Base-by-base conservation (phyloP, 2,329 filamentous ascomycete species). In the Botrytis cinerea region DNA sequence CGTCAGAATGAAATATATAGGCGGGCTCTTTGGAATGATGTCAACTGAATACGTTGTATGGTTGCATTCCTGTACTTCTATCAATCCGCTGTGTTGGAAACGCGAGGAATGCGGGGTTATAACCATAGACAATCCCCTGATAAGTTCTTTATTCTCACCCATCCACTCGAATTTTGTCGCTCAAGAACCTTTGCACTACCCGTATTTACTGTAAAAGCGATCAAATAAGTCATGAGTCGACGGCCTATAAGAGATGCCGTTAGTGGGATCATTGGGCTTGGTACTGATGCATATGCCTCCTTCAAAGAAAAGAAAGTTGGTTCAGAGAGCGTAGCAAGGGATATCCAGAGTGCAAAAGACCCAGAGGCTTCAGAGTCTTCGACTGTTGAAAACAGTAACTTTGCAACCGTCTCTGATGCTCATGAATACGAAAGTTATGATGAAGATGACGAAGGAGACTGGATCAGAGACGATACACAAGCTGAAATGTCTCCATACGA, bases 361-460 rank as follows among this genome's bases (percentile, higher is more conserved):
- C 28, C 51, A 12, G 51, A 68, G 20, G 22, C 32, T 32, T 43
- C 61, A 12, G n/a, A 68, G 35, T 28, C 32, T 10, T 8, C 61
- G 2, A 22, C 28, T 20, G 0, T 9, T 28, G 28, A 46, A 4
- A n/a, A 28, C 5, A 9, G 43, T 28, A 43, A n/a, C n/a, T 35
- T 40, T 20, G 20, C 25, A 20, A 51, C 28, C 25, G n/a, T 40
- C 22, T 28, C 14, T 9, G 38, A 72, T 32, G 28, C 28, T 12
- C 35, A 68, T 38, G 61, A 8, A 35, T 72, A 68, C 25, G 51
- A 67, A 38, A 59, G 61, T 48, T 72, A 68, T 8, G 70, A 72
- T 59, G 61, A 72, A 43, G 70, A 67, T 18, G 70, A 72, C 14
- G 70, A 72, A 43, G 61, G 70, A 16, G 70, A 72, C 67, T 72